These are phyloP conservation scores for Fusarium udum DNA, from an alignment of 2,329 filamentous ascomycete species.

Conservation along the genomic window DNA sequence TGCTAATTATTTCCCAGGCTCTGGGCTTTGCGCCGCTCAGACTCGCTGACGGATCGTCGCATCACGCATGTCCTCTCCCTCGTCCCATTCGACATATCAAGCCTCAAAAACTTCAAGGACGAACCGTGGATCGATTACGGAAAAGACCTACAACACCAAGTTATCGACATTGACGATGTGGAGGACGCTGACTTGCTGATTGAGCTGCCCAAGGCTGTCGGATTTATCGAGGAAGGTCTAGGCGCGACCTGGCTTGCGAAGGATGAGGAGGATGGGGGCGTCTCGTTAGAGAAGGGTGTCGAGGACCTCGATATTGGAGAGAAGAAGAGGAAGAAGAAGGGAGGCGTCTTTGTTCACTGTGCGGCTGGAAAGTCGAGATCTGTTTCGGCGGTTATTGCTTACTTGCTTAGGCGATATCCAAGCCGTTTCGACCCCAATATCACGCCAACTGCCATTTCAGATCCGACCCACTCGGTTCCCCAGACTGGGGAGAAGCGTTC, in stretches of 20 bases:
- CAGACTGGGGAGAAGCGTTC: conserved; percentile 30
- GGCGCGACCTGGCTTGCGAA: conserved; percentile 33
- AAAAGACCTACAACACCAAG: conserved; percentile 74
- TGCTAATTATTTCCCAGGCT: conserved; percentile 58
- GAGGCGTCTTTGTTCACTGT: conserved; percentile 72
- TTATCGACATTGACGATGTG: conserved; percentile 89
- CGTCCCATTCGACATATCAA: conserved; percentile 62
- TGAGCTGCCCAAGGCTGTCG: conserved; percentile 79
- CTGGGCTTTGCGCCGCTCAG: conserved; percentile 78
- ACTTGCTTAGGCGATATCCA: conserved; percentile 76
- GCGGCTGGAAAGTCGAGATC: conserved; percentile 97
- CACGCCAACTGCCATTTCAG: conserved; percentile 40
- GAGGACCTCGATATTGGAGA: conserved; percentile 24
- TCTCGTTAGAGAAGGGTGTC: conserved; percentile 30
- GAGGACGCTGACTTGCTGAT: conserved; percentile 88
- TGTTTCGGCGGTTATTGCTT: conserved; percentile 83
- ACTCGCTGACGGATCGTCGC: conserved; percentile 73
- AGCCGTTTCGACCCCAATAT: conserved; percentile 58
- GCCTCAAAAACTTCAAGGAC: conserved; percentile 57
- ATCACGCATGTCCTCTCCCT: conserved; percentile 95
- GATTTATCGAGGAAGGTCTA: conserved; percentile 84
- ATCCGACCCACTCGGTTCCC: conserved; percentile 14
- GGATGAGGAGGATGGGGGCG: conserved; percentile 32
- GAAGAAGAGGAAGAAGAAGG: conserved; percentile 36
- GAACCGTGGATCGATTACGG: conserved; percentile 59